phyloP scores from a whole-genome alignment of 805 yeast species.

The Pichia heedii region DNA sequence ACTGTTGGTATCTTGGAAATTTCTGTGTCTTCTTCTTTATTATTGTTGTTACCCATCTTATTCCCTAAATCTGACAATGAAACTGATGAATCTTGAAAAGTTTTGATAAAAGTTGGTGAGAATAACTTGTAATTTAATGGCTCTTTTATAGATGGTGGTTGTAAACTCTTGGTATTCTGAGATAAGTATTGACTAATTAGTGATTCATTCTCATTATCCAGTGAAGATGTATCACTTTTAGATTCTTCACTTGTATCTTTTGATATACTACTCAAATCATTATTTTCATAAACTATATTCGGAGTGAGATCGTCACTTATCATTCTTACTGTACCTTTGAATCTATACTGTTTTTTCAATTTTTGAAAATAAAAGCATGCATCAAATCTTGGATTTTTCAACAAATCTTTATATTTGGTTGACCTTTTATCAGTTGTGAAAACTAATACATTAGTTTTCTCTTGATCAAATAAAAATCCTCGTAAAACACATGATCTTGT shows the following conservation, averaged over 20 bases:
- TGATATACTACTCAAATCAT: neutral
- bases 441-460: conserved; percentile 54
- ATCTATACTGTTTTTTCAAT: conserved; percentile 58
- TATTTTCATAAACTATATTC: neutral
- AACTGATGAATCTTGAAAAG: conserved; percentile 10
- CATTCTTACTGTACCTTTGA: conserved; percentile 55
- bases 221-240: conserved; percentile 1
- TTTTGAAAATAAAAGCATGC: conserved; percentile 66
- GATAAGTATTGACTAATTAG: conserved; percentile 7
- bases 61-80: conserved; percentile 11
- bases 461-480: conserved; percentile 67
- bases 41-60: neutral
- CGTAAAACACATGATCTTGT: conserved; percentile 65
- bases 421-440: conserved; percentile 68
- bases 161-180: conserved; percentile 1
- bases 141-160: conserved; percentile 5
- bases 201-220: conserved; percentile 10
- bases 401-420: conserved; percentile 47
- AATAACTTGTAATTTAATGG: conserved; percentile 14
- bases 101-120: conserved; percentile 12
- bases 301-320: conserved; percentile 27
- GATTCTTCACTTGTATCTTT: neutral
- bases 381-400: conserved; percentile 51
- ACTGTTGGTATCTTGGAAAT: conserved; percentile 36
- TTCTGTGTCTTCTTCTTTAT: neutral